Base-by-base conservation (phyloP, 176 grass and related monocot genomes). In the Triticum dicoccoides region DNA sequence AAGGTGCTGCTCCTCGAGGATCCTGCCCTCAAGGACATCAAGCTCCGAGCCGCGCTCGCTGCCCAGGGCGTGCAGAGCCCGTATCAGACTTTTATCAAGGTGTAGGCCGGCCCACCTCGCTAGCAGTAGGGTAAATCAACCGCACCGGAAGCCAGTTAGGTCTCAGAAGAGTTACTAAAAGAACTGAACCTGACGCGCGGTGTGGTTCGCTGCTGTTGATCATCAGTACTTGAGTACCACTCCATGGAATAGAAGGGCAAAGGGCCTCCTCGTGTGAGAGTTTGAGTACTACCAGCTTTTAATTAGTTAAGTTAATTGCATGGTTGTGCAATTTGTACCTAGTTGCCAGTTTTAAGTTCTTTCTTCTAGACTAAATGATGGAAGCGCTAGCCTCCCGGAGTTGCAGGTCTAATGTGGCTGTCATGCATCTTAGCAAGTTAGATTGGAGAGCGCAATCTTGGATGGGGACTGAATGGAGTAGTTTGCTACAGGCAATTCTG, bases 1-100 rank as follows among this genome's bases (percentile, higher is more conserved):
- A 98, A 98, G 88, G 90, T 98, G 51, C 82, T 98, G 1, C 84
- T 98, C 5, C 73, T 98, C 6, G 93, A 98, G 88, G 93, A 98
- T 76, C 93, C 97, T 37, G 97, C 92, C 25, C 81, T 88, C 17
- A 98, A 91, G 81, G 97, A 96, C 61, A 91, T 84, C 61, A 98
- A 98, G 81, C 85, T 96, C 72, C 83, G 79, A 38, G 68, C 81
- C 38, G 69, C 49, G 0, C 61, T 84, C 1, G 69, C 69, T 11
- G 76, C 76, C 76, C 89, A 61, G 68, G 8, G 17, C 21, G 0
- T 61, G 14, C 61, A 23, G 61, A 39, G 61, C 56, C 45, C 76
- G n/a, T 80, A 76, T 45, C 85, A 59, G 18, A 17, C 76, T 32
- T 87, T 24, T 14, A 87, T 91, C 15, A 41, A 68, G 45, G 89